A percentile compares a stretch with the other conserved stretches of the same genome.
These are phyloP conservation scores for Coemansia sp. DNA, from an alignment of 192 early-diverging fungal genomes.

Conservation along the genomic window DNA sequence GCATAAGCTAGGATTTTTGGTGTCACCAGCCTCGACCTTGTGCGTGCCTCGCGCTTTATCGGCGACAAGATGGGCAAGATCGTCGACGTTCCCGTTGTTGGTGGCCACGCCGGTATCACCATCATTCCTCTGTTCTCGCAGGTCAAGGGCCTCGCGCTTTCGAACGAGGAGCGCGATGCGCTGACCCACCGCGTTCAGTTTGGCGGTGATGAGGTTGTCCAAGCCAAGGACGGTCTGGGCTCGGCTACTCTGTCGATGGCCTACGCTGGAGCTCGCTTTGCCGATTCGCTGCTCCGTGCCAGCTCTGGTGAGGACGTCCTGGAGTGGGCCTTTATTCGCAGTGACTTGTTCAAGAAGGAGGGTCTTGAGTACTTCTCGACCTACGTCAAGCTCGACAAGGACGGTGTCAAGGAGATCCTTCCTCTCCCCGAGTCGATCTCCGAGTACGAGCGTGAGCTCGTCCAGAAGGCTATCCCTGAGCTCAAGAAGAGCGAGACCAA, in stretches of 20 bases:
- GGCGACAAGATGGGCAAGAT: constrained; percentile 72
- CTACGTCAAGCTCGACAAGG: constrained; percentile 73
- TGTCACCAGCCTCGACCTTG: constrained; percentile 95
- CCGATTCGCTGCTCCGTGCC: constrained; percentile 84
- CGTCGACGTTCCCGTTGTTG: constrained; percentile 84
- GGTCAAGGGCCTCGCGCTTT: constrained; percentile 63
- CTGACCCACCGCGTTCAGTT: constrained; percentile 98
- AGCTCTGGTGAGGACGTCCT: constrained; percentile 73
- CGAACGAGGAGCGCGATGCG: constrained; percentile 82
- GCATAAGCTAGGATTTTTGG: constrained; percentile 70
- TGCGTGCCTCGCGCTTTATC: constrained; percentile 95
- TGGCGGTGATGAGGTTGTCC: constrained; percentile 99
- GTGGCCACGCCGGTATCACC: constrained; percentile 96
- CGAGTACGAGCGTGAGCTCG: constrained; percentile 84
- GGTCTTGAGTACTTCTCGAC: constrained; percentile 76
- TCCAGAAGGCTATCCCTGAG: constrained; percentile 82
- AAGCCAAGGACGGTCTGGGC: constrained; percentile 97
- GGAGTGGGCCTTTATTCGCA: constrained; percentile 87
- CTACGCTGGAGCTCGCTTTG: constrained; percentile 86
- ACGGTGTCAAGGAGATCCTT: constrained; percentile 88
- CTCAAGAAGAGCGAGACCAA: constrained; percentile 91
- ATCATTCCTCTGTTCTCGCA: constrained; percentile 95
- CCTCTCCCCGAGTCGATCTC: constrained; percentile 69
- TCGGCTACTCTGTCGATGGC: constrained; percentile 92
- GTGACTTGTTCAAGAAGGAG: constrained; percentile 59